Conservation (phyloP, 2,329 filamentous ascomycete genomes). For the Herpotrichia juniperi region DNA sequence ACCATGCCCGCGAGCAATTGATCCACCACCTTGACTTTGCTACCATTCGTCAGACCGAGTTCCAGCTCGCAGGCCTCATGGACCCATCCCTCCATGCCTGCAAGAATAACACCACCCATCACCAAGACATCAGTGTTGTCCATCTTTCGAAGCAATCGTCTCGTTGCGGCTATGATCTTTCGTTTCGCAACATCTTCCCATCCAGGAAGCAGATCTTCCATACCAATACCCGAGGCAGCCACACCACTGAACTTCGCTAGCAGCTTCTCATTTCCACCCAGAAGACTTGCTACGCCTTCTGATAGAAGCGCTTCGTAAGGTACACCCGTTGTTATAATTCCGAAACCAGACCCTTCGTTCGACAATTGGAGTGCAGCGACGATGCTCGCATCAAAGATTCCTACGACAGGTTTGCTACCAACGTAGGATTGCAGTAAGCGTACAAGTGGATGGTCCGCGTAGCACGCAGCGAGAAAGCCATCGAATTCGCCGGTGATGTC, state of each 20-base stretch:
- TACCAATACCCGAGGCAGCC: neutral
- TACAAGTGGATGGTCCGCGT: neutral
- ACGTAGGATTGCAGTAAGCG: neutral
- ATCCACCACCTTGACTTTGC: neutral
- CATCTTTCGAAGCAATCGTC: neutral
- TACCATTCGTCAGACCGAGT: neutral
- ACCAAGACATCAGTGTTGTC: neutral
- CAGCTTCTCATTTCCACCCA: neutral
- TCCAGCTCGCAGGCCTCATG: neutral
- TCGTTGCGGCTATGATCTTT: neutral
- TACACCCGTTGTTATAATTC: conserved; percentile 1
- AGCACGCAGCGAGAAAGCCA: neutral
- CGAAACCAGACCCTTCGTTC: neutral
- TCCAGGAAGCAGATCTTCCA: neutral
- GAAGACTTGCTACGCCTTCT: neutral
- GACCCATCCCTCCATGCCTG: neutral
- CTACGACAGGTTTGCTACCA: neutral
- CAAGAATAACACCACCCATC: conserved; percentile 1
- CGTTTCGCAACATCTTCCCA: neutral
- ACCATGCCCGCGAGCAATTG: conserved; percentile 1
- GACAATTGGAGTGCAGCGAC: neutral
- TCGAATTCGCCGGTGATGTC: neutral
- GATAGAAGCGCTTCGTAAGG: neutral
- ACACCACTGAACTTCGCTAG: neutral
- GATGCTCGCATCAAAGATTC: neutral